Percentiles rank a stretch among this genome's conserved stretches.
Conservation (phyloP, 2,329 filamentous ascomycete genomes). For the Xylariaceae sp. region DNA sequence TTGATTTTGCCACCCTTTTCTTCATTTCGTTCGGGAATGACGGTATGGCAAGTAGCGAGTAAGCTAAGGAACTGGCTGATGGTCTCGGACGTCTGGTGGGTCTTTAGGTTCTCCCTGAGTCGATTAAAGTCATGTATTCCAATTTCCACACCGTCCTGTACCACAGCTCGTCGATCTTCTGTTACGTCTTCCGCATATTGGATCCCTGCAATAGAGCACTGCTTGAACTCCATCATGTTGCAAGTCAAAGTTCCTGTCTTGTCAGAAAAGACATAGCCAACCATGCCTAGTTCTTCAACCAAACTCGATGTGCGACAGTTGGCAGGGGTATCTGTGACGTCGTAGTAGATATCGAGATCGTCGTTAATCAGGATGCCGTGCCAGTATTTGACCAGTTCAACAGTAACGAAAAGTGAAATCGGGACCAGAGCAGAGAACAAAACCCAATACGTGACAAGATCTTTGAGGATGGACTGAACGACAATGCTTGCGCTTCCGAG, state of each 20-base stretch:
- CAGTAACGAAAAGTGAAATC: conserved; percentile 95
- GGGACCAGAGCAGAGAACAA: conserved; percentile 94
- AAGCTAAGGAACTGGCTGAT: conserved; percentile 82
- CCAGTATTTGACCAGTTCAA: conserved; percentile 97
- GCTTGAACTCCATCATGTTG: conserved; percentile 98
- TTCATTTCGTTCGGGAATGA: conserved; percentile 85
- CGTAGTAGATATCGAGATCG: conserved; percentile 96
- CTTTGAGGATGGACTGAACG: conserved; percentile 81
- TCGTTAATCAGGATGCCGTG: conserved; percentile 97
- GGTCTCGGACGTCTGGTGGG: conserved; percentile 45
- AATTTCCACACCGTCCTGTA: conserved; percentile 71
- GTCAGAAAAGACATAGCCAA: conserved; percentile 97
- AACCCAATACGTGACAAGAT: conserved; percentile 98
- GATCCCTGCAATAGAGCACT: conserved; percentile 87
- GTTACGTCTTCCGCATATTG: conserved; percentile 91
- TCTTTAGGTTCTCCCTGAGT: conserved; percentile 65
- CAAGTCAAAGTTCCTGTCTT: conserved; percentile 97
- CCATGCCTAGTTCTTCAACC: conserved; percentile 95
- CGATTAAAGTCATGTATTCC: conserved; percentile 82
- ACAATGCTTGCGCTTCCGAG: conserved; percentile 52
- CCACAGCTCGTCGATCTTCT: conserved; percentile 78
- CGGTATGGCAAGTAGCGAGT: conserved; percentile 88
- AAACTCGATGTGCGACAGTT: conserved; percentile 94
- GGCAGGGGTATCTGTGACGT: conserved; percentile 89
- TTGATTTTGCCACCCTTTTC: conserved; percentile 80